Evolutionary conservation across 306 rosid genomes (phyloP).

Genomic region (Herpetospermum pedunculosum): DNA sequence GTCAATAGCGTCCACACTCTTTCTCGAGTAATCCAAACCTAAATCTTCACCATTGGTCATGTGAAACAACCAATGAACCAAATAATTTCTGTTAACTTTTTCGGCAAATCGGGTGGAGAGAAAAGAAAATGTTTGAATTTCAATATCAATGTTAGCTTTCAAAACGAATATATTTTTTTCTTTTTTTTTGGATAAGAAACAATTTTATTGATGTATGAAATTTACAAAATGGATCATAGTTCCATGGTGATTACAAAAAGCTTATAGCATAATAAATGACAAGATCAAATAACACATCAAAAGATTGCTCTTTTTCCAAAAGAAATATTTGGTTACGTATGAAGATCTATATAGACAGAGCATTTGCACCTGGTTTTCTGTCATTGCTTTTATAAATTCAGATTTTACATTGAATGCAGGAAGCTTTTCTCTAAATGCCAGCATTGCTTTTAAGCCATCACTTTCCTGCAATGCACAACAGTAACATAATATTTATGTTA

Average conservation of each 20-base stretch:
- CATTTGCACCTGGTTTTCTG: conserved; percentile 64
- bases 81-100: background rate
- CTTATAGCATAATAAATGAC: no score
- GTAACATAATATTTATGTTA: background rate
- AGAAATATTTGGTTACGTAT: background rate
- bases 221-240: no score
- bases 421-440: conserved; percentile 66
- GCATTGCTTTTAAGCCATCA: conserved; percentile 49
- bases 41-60: background rate
- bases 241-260: no score
- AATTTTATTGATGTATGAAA: no score
- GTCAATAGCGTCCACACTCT: background rate
- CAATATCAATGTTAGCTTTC: background rate
- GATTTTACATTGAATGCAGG: conserved; percentile 80
- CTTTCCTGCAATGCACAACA: conserved; percentile 35
- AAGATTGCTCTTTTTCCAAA: no score
- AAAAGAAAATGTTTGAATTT: background rate
- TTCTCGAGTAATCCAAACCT: background rate
- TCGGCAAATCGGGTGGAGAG: background rate
- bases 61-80: background rate
- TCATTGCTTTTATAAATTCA: conserved; percentile 64
- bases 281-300: no score
- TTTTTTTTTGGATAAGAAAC: no score
- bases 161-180: background rate
- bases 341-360: background rate